Evolutionary conservation across 495 filamentous ascomycete genomes (phyloP), one percentile per base, ranked within the genome.

Genomic region (Tuber brumale): DNA sequence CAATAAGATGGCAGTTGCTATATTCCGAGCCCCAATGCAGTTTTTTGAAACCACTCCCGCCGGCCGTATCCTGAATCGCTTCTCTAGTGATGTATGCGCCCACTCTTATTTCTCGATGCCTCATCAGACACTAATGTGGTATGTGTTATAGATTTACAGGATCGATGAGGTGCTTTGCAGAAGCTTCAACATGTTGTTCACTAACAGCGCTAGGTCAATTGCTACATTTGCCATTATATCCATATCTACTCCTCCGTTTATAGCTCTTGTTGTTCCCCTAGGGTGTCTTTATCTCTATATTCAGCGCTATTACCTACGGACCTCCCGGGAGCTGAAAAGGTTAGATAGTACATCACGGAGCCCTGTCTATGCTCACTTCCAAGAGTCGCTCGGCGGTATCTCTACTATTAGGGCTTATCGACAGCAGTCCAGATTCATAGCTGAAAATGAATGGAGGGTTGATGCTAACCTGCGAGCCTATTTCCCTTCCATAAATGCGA

Each of bases 41-140:
- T 99, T 99, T 85, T 99, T 99, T 80, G 96, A 99, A 84, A 97
- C 95, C 18, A 99, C 95, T 3, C 95, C 95, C n/a, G 93, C 94
- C 74, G 96, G 96, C 27, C 90, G 96, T 31, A 97, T 99, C 80
- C 87, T 99, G 61, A 99, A 99, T 83, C 88, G 96, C 70, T 99
- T 99, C 83, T 98, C 95, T 6, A 97, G 92, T 76, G 76, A 79
- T 83, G 83, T 82, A 82, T 79, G 75, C 80, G 73, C 69, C 74
- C 71, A 69, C 79, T 57, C 66, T 75, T 79, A 76, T 37, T 57
- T 61, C 69, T 70, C 71, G 73, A 76, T 82, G 77, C 75, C 72
- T 78, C 76, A 75, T 77, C 57, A 76, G 69, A 69, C 74, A 73
- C 76, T 80, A 77, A 80, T 76, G 73, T 82, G 81, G 75, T 80